Base-by-base conservation (phyloP, 2,329 filamentous ascomycete genomes). In the Trichothecium roseum region DNA sequence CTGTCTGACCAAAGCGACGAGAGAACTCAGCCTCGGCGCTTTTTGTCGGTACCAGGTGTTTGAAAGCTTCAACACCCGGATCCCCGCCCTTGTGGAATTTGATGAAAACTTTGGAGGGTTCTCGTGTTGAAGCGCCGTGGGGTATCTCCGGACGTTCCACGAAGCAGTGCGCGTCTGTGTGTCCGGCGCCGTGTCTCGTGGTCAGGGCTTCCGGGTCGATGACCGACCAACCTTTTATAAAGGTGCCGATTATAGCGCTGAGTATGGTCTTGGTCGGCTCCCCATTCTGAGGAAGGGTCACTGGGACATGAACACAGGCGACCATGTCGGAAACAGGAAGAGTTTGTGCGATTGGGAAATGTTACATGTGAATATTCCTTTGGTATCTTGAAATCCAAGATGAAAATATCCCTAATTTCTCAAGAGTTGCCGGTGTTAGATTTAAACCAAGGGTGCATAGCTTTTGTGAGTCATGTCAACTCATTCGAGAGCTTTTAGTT, bases 101-200 rank as follows among this genome's bases (percentile, higher is more conserved):
- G 43, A 45, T 40, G 27, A 45, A 45, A 4, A 45, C 30, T 18
- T 43, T 43, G n/a, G 33, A 26, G 3, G 42, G 42, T 31, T 44
- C 4, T n/a, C 14, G 14, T 37, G 40, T 22, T 18, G 6, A 2
- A 37, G 37, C 14, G n/a, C n/a, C n/a, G n/a, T n/a, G n/a, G n/a
- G n/a, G n/a, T n/a, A n/a, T n/a, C n/a, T n/a, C n/a, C n/a, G n/a
- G n/a, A n/a, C 42, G 40, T 30, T 40, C 32, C 3, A 44, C 36
- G 12, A 28, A 6, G 20, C 38, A 42, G 30, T 38, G 32, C 8
- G 42, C 34, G 17, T 44, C 42, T 10, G 40, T 37, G 27, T 37
- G 42, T 2, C 36, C 37, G 8, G 35, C 33, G 26, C 32, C 28
- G 24, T 42, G 39, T 6, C 32, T 27, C 8, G 41, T 28, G 5